phyloP scores from a whole-genome alignment of 2,329 filamentous ascomycete species.

The Acarospora socialis region DNA sequence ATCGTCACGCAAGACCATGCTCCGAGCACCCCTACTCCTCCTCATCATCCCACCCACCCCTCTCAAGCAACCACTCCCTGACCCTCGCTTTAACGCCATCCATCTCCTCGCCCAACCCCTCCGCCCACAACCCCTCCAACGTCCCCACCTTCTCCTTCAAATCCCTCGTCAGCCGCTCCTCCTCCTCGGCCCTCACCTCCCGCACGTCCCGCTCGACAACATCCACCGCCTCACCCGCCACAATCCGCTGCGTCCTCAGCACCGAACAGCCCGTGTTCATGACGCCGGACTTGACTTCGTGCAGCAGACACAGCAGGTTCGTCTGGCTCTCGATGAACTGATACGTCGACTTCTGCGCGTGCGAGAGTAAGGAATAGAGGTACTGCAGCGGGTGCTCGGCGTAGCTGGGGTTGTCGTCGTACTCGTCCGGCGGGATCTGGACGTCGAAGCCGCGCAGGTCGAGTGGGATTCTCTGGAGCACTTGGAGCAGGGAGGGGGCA shows the following conservation, averaged over 20 bases:
- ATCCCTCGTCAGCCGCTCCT: conserved; percentile 60
- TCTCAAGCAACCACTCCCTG: conserved; percentile 55
- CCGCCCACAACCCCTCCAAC: conserved; percentile 82
- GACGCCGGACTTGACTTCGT: conserved; percentile 74
- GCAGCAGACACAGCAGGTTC: conserved; percentile 76
- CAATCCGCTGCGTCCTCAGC: conserved; percentile 49
- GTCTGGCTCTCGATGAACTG: conserved; percentile 95
- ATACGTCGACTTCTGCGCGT: conserved; percentile 84
- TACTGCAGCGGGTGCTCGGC: conserved; percentile 75
- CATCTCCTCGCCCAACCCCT: conserved; percentile 68
- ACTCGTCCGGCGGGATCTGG: conserved; percentile 64
- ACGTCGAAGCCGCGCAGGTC: conserved; percentile 47
- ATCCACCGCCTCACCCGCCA: conserved; percentile 28
- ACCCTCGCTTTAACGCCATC: conserved; percentile 60
- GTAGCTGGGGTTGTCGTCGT: conserved; percentile 75
- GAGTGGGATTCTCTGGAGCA: conserved; percentile 66
- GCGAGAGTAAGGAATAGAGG: conserved; percentile 67
- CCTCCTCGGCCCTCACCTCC: conserved; percentile 51
- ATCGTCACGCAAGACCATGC: no score
- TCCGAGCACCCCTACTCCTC: conserved; percentile 40
- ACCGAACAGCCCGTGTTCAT: conserved; percentile 54
- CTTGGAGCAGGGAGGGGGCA: conserved; percentile 61
- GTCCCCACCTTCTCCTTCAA: conserved; percentile 85
- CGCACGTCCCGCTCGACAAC: conserved; percentile 34
- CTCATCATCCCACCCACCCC: conserved; percentile 79